Evolutionary conservation across 2,329 filamentous ascomycete species (phyloP).

Genomic region (Nakataea oryzae): DNA sequence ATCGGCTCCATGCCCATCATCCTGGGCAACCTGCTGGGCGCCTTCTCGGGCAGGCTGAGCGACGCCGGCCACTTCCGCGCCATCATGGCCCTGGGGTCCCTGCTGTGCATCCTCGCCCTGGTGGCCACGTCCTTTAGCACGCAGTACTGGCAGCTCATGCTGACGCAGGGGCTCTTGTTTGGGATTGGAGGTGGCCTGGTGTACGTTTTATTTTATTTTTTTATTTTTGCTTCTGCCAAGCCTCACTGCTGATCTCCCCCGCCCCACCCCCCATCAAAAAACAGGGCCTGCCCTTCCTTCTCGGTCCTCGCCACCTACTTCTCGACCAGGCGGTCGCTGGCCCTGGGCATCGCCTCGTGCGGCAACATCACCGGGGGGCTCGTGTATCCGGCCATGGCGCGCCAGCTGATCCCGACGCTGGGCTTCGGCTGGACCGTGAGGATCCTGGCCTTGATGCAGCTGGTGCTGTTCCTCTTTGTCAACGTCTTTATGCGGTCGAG

Average conservation of each 20-base stretch:
- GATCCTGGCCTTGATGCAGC: constrained; percentile 27
- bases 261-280: not conserved
- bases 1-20: constrained; percentile 10
- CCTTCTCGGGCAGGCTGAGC: constrained; percentile 7
- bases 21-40: constrained; percentile 7
- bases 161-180: constrained; percentile 24
- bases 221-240: not conserved
- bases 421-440: constrained; percentile 27
- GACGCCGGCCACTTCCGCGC: constrained; percentile 10
- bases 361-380: constrained; percentile 26
- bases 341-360: constrained; percentile 19
- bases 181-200: constrained; percentile 24
- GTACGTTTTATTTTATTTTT: constrained; percentile 7
- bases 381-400: constrained; percentile 25
- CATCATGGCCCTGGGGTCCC: constrained; percentile 6
- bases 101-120: constrained; percentile 6
- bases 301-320: constrained; percentile 27
- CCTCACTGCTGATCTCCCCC: not conserved
- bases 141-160: constrained; percentile 12
- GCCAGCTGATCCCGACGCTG: constrained; percentile 21
- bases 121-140: constrained; percentile 8
- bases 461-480: constrained; percentile 16
- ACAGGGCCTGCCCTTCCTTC: constrained; percentile 19
- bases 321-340: constrained; percentile 17
- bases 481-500: constrained; percentile 22